These are phyloP conservation scores for Tilletia indica DNA, from an alignment of 1,284 basidiomycete genomes.

Conservation along the genomic window DNA sequence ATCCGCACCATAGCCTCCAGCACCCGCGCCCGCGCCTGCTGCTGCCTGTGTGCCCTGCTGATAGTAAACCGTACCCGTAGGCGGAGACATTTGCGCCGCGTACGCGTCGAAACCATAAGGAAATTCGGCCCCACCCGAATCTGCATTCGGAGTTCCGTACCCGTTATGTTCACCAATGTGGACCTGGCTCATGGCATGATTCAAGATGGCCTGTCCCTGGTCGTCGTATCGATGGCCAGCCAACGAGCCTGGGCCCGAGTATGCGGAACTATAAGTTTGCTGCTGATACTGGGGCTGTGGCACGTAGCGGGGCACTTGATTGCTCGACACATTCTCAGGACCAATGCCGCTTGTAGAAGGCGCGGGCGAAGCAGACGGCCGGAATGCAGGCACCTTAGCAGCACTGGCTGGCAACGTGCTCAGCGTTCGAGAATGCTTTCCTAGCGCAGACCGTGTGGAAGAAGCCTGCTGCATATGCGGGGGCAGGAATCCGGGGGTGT, in stretches of 20 bases:
- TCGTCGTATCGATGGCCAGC: no score
- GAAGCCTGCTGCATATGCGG: conserved; percentile 10
- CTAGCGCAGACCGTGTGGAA: background rate
- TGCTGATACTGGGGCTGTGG: background rate
- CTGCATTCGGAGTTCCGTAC: background rate
- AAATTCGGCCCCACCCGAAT: background rate
- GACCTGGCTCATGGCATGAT: conserved; percentile 9
- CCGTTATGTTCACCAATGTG: background rate
- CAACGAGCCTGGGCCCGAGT: no score
- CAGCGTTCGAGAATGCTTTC: conserved; percentile 6
- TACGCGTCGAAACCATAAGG: conserved; percentile 13
- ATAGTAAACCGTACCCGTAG: conserved; percentile 13
- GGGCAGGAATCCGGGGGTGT: background rate
- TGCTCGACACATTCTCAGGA: background rate
- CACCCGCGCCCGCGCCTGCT: background rate
- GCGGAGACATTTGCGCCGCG: conserved; percentile 8
- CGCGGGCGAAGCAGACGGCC: conserved; percentile 1
- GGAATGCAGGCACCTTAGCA: conserved; percentile 10
- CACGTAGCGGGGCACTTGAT: background rate
- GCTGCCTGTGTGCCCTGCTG: background rate
- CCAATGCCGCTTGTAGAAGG: background rate
- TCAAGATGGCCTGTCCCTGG: background rate
- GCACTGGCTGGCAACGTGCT: conserved; percentile 11
- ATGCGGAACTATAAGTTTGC: no score
- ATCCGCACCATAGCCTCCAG: background rate